Evolutionary conservation across 2,329 filamentous ascomycete genomes (phyloP).

Genomic region (Phyllosticta citriasiana): DNA sequence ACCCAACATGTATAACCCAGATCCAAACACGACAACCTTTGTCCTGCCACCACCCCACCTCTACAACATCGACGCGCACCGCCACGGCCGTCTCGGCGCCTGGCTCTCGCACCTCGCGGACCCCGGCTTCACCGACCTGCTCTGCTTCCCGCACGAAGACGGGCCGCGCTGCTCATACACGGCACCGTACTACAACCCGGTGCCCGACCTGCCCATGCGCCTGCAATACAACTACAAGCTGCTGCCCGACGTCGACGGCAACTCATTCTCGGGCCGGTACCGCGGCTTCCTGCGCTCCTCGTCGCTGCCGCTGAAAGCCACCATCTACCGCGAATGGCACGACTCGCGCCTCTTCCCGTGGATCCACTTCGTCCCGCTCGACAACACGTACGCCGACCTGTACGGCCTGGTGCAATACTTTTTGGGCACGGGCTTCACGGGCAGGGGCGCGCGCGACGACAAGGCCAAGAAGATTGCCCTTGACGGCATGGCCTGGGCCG

Average conservation of each 20-base stretch:
- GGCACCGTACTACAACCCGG: slow-evolving; percentile 29
- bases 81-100: slow-evolving; percentile 23
- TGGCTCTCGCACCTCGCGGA: slow-evolving; percentile 33
- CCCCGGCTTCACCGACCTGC: slow-evolving; percentile 33
- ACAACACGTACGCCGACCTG: slow-evolving; percentile 60
- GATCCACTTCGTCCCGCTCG: slow-evolving; percentile 72
- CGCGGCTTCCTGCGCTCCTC: slow-evolving; percentile 55
- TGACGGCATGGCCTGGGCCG: slow-evolving; percentile 58
- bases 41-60: slow-evolving; percentile 22
- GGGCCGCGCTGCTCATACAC: slow-evolving; percentile 38
- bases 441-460: slow-evolving; percentile 32
- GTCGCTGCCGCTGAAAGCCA: slow-evolving; percentile 58
- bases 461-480: slow-evolving; percentile 55
- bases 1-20: not conserved
- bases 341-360: slow-evolving; percentile 64
- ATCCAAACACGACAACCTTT: slow-evolving; percentile 22
- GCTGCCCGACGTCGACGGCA: slow-evolving; percentile 61
- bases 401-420: slow-evolving; percentile 70
- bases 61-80: slow-evolving; percentile 29
- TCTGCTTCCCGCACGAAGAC: slow-evolving; percentile 31
- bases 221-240: slow-evolving; percentile 60
- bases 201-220: slow-evolving; percentile 24
- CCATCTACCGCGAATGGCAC: slow-evolving; percentile 69
- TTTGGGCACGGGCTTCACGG: not conserved
- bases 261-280: slow-evolving; percentile 55